Base-by-base conservation (phyloP, 2,329 filamentous ascomycete species). In the Aspergillus piperis region DNA sequence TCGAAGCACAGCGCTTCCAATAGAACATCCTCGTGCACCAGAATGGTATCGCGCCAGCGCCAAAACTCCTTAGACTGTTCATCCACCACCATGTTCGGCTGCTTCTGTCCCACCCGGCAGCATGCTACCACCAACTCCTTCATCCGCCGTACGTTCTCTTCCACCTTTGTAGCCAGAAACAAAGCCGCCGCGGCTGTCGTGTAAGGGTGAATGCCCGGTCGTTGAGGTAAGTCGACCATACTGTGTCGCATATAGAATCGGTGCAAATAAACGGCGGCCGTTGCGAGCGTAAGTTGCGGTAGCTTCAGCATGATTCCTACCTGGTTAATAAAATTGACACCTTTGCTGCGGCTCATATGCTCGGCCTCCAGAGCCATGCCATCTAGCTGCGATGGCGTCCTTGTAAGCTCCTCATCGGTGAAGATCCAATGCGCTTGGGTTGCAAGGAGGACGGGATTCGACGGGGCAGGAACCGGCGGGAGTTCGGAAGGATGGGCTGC, bases 1-100 rank as follows among this genome's bases (percentile, higher is more conserved):
- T 99, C 95, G 75, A 99, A 99, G 62, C 93, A 98, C 17, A 99
- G 82, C 49, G 88, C 87, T 75, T 98, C 95, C 15, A 99, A 84
- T 80, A 99, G 90, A 47, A 94, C 82, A 73, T 98, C 95, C 78
- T 99, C 95, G 72, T 96, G 92, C 66, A 90, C 89, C 13, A 98
- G 81, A 59, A 99, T 96, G 60, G 90, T 95, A 73, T 99, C 95
- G 62, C 92, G 87, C 95, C 95, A 99, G 71, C 90, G 87, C 95
- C 95, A 99, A 74, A 95, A 99, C 73, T 99, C 95, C 72, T 97
- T 98, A 67, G 90, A 96, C 76, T 98, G 93, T 77, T 98, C 95
- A 73, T 99, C 95, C 55, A 98, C 91, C 57, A 94, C 82, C 61
- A 97, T 85, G 69, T 92, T 90, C 1, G 91, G 83, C 68, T 98